Base-by-base conservation (phyloP, 1,139 yeast species). In the Saccharomyces uvarum region DNA sequence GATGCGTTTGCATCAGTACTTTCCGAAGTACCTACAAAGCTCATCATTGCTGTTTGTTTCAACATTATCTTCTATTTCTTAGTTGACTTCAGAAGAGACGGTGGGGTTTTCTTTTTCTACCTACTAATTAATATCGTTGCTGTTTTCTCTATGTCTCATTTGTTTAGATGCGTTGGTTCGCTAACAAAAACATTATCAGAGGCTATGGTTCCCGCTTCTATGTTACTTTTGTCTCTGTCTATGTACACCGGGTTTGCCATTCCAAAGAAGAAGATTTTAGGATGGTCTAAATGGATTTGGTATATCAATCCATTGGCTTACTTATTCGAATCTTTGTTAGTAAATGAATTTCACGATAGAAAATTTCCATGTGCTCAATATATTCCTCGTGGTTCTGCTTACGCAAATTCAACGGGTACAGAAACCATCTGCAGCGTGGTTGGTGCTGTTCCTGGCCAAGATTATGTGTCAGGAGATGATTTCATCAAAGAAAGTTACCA, bases 281-380 rank as follows among this genome's bases (percentile, higher is more conserved):
- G 83, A 19, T 84, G 89, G 89, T 78, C 83, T 50, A 74, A 83
- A 58, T 85, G 89, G 88, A 77, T 84, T 59, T 80, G 78, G 63
- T 84, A 81, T 61, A 65, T 83, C 56, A 78, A 84, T 61, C 90
- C 89, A 0, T 71, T 84, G 48, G 81, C 77, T 7, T 84, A 83
- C 62, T 77, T 76, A 1, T 83, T 82, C 61, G 88, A 83, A 64
- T 73, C 84, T 0, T 69, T 83, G 64, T 77, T 83, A 76, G 75
- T 77, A 4, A 83, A 82, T 62, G 89, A 84, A 66, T 82, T 81
- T 63, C 74, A 72, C 57, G 75, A 73, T 50, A 69, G 80, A 16
- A 61, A 68, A 7, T 78, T 78, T 61, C 60, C 61, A 2, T 82
- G 86, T 62, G 58, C 74, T 11, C 55, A 51, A 6, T 58, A 63